Conservation (phyloP, 2,329 filamentous ascomycete genomes). For the Fusarium siculi region DNA sequence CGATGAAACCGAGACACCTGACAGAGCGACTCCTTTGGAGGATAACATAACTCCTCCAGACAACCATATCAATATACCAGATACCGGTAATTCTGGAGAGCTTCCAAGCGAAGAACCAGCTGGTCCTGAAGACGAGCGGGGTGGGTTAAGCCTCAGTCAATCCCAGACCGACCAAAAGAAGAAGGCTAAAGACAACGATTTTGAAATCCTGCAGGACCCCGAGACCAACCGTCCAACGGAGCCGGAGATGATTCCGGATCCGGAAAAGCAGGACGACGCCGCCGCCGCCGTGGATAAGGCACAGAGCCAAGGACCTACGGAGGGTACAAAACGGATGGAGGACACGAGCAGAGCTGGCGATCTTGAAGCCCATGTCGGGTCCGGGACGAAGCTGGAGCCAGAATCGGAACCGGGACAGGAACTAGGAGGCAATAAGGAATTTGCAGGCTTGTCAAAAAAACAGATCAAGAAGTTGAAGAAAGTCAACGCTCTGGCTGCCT, state of each 20-base stretch:
- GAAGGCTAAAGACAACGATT: slow-evolving; percentile 47
- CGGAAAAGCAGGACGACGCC: slow-evolving; percentile 43
- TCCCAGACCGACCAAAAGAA: slow-evolving; percentile 50
- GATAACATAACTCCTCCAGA: slow-evolving; percentile 14
- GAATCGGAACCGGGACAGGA: slow-evolving; percentile 34
- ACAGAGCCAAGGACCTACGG: slow-evolving; percentile 30
- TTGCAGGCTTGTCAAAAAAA: slow-evolving; percentile 43
- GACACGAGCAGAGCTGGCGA: slow-evolving; percentile 31
- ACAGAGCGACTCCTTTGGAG: slow-evolving; percentile 7
- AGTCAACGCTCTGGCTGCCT: slow-evolving; percentile 37
- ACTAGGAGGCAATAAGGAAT: slow-evolving; percentile 36
- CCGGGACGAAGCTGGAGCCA: slow-evolving; percentile 30
- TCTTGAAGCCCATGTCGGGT: slow-evolving; percentile 29
- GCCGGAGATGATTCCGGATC: slow-evolving; percentile 39
- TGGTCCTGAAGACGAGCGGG: slow-evolving; percentile 46
- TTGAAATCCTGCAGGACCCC: slow-evolving; percentile 45
- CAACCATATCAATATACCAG: slow-evolving; percentile 26
- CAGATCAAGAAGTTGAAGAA: slow-evolving; percentile 43
- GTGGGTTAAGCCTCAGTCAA: slow-evolving; percentile 44
- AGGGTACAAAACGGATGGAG: slow-evolving; percentile 28
- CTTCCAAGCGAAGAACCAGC: slow-evolving; percentile 39
- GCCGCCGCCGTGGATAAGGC: slow-evolving; percentile 39
- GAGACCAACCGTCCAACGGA: slow-evolving; percentile 40
- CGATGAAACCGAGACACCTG: slow-evolving; percentile 26
- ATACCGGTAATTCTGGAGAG: slow-evolving; percentile 34